Conservation (phyloP, 768 basidiomycete species). For the Boletus tomentosulus region DNA sequence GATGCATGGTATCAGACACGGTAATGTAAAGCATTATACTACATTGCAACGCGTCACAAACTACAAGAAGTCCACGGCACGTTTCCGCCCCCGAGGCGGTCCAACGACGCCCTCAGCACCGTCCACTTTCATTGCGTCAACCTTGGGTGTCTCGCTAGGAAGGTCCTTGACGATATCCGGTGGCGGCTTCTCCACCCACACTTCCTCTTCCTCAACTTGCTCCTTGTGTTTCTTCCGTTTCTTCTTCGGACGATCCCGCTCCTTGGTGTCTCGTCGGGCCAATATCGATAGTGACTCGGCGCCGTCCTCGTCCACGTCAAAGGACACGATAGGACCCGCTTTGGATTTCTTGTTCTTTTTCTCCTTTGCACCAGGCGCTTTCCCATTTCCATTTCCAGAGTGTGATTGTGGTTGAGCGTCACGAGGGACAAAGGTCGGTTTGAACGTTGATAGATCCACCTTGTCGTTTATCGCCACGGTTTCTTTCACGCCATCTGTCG, state of each 20-base stretch:
- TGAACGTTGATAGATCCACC: conserved; percentile 71
- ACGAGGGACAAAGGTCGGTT: conserved; percentile 77
- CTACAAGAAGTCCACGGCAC: conserved; percentile 76
- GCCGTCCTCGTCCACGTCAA: conserved; percentile 68
- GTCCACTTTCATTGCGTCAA: conserved; percentile 6
- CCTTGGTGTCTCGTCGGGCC: conserved; percentile 32
- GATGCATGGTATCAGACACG: background rate
- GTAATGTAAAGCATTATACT: background rate
- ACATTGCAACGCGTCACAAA: background rate
- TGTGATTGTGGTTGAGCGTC: conserved; percentile 37
- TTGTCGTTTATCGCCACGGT: conserved; percentile 11
- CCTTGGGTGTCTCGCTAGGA: conserved; percentile 8
- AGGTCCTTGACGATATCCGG: conserved; percentile 46
- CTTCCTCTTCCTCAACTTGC: conserved; percentile 47
- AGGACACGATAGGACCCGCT: conserved; percentile 57
- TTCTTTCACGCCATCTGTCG: background rate
- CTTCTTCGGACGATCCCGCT: conserved; percentile 38
- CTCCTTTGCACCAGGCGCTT: conserved; percentile 43
- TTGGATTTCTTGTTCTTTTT: conserved; percentile 48
- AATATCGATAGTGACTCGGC: conserved; percentile 33
- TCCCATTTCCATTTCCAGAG: conserved; percentile 26
- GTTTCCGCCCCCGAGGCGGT: conserved; percentile 48
- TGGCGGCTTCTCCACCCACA: conserved; percentile 68
- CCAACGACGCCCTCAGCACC: conserved; percentile 23
- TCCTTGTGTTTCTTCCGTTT: conserved; percentile 38